Evolutionary conservation across 768 basidiomycete genomes (phyloP).

Genomic region (Cyathus striatus): DNA sequence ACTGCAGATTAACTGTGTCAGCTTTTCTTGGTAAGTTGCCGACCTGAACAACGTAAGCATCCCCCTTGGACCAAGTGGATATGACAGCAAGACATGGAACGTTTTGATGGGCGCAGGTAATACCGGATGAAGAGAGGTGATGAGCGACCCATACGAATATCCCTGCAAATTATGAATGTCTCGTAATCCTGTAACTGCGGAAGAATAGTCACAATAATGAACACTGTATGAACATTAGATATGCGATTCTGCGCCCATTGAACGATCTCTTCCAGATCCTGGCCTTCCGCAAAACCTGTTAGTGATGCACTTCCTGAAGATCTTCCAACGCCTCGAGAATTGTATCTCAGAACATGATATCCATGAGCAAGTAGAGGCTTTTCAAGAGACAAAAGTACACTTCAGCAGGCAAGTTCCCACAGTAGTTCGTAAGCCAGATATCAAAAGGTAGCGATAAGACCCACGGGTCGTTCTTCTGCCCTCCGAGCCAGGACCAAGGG

Average conservation of each 20-base stretch:
- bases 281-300: constrained; percentile 64
- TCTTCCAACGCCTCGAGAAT: constrained; percentile 71
- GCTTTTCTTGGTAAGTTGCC: constrained; percentile 43
- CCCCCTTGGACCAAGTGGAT: constrained; percentile 64
- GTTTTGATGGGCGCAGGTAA: constrained; percentile 45
- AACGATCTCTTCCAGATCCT: constrained; percentile 63
- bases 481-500: constrained; percentile 86
- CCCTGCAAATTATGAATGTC: constrained; percentile 41
- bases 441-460: constrained; percentile 20
- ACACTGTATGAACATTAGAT: constrained; percentile 40
- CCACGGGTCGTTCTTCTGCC: constrained; percentile 72
- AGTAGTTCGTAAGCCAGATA: constrained; percentile 1
- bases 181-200: not conserved
- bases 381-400: constrained; percentile 39
- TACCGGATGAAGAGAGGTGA: constrained; percentile 60
- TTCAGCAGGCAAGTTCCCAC: constrained; percentile 16
- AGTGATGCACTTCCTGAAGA: constrained; percentile 73
- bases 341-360: constrained; percentile 66
- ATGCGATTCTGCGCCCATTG: constrained; percentile 45
- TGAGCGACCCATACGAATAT: constrained; percentile 78
- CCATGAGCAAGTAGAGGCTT: constrained; percentile 34
- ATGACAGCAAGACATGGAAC: constrained; percentile 69
- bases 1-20: constrained; percentile 45
- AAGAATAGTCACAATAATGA: constrained; percentile 48
- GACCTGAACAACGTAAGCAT: constrained; percentile 68